Percentiles rank a stretch among this genome's conserved stretches.
phyloP scores from a whole-genome alignment of 2,329 filamentous ascomycete species.

The Xylariaceae sp. region DNA sequence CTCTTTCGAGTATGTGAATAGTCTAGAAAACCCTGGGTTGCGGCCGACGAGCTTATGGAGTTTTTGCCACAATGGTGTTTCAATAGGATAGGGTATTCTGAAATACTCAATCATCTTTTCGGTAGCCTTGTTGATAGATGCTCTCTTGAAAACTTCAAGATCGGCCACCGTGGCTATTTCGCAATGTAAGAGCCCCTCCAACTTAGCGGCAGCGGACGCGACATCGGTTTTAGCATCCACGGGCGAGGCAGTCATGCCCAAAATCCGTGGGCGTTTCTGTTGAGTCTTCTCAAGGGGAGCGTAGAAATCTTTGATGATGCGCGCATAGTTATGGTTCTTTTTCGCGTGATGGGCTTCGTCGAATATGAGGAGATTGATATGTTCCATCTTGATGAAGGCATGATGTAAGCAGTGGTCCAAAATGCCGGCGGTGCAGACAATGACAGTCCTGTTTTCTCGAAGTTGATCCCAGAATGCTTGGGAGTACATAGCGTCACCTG shows the following conservation, averaged over 20 bases:
- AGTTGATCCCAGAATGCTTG: constrained; percentile 49
- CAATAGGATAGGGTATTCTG: constrained; percentile 45
- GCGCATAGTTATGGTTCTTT: constrained; percentile 85
- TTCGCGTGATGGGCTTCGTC: constrained; percentile 97
- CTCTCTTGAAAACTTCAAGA: constrained; percentile 52
- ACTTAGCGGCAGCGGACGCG: constrained; percentile 61
- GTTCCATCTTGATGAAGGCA: constrained; percentile 73
- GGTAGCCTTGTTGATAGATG: constrained; percentile 51
- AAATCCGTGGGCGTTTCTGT: constrained; percentile 64
- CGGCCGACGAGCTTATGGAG: constrained; percentile 45
- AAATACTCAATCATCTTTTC: constrained; percentile 57
- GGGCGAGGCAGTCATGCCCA: constrained; percentile 96
- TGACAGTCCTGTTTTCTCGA: constrained; percentile 65
- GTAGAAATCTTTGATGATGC: constrained; percentile 88
- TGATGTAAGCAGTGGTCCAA: constrained; percentile 73
- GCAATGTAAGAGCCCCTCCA: constrained; percentile 75
- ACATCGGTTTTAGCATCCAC: constrained; percentile 79
- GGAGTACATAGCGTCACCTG: constrained; percentile 41
- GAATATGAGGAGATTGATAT: constrained; percentile 88
- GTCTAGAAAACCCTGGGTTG: constrained; percentile 46
- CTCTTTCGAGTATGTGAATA: constrained; percentile 56
- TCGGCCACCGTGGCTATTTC: constrained; percentile 71
- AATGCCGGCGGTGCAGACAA: constrained; percentile 91
- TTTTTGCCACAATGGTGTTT: constrained; percentile 60
- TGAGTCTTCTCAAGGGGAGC: constrained; percentile 40